Evolutionary conservation across 768 basidiomycete species (phyloP), one percentile per base, ranked within the genome.

Genomic region (Tylopilus vinaceipallidus): DNA sequence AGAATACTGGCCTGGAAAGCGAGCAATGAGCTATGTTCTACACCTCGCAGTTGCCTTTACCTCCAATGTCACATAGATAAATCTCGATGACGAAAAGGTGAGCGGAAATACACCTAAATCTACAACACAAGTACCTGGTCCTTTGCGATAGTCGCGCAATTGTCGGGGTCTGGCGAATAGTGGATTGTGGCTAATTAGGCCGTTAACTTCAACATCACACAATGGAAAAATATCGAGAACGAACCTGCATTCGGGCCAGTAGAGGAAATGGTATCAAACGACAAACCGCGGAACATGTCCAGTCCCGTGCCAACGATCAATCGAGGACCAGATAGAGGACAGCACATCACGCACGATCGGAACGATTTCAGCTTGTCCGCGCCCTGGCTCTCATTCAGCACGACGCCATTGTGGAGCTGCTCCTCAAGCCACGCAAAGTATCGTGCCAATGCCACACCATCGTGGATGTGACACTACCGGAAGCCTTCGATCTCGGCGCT

Each of bases 381-480:
- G 12, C 80, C 95, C 52, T 92, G 78, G 54, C 83, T 84, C 66
- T 99, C 95, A 35, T 78, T 84, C 50, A 95, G 52, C 50, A 73
- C 75, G 16, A 71, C 73, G 0, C 83, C 89, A 7, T 76, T 71
- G 3, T 77, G 66, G 16, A 98, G 73, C 55, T 86, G 79, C 53
- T 93, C 88, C 67, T 98, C 93, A 1, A 99, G 75, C 97, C 95
- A 99, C 0, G 92, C 77, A 58, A 98, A 98, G 70, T 98, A 99
- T 13, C 86, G 79, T 8, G 80, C 83, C 40, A 98, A 75, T 1
- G 95, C 95, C 1, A 78, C 83, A 1, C 95, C 94, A 66, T 98
- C 95, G 10, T 95, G 80, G 27, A 95, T 82, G 62, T 99, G 92
- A 45, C 78, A 80, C 60, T 87, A 82, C 14, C 94, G 78, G 77